phyloP scores from a whole-genome alignment of 495 filamentous ascomycete species.

The Halenospora varia region DNA sequence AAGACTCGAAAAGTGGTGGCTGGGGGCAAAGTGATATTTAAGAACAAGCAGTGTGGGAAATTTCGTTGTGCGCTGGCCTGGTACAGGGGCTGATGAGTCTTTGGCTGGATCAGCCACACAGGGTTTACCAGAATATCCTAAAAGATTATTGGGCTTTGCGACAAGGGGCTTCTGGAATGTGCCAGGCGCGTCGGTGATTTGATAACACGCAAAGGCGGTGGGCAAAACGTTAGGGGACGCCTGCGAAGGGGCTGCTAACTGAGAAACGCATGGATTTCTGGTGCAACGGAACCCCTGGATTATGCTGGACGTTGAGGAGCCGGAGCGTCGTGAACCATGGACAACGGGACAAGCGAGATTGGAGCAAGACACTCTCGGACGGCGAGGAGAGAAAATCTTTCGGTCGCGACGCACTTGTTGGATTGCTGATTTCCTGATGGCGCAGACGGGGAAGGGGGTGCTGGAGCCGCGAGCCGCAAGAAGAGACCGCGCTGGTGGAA shows the following conservation, averaged over 20 bases:
- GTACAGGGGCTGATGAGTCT: conserved; percentile 6
- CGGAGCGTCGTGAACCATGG: neutral
- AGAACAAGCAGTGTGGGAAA: neutral
- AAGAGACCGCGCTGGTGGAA: neutral
- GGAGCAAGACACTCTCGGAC: neutral
- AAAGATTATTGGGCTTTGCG: neutral
- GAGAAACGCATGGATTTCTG: neutral
- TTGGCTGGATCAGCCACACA: conserved; percentile 8
- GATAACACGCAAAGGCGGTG: conserved; percentile 12
- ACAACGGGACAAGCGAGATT: conserved; percentile 8
- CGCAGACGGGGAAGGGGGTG: neutral
- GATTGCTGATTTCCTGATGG: neutral
- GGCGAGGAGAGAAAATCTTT: neutral
- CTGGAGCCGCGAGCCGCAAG: neutral
- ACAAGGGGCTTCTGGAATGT: conserved; percentile 13
- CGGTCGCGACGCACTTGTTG: neutral
- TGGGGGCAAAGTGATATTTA: conserved; percentile 10
- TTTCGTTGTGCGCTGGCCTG: conserved; percentile 1
- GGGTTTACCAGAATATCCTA: conserved; percentile 5
- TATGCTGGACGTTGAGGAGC: neutral
- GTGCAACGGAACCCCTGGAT: conserved; percentile 2
- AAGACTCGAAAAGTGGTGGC: conserved; percentile 1
- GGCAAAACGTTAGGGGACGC: neutral
- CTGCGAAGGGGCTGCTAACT: neutral
- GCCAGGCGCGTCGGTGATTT: conserved; percentile 2